Percentiles rank a stretch among this genome's conserved stretches.
Conservation (phyloP, 2,329 filamentous ascomycete species). For the Tolypocladium capitatum region DNA sequence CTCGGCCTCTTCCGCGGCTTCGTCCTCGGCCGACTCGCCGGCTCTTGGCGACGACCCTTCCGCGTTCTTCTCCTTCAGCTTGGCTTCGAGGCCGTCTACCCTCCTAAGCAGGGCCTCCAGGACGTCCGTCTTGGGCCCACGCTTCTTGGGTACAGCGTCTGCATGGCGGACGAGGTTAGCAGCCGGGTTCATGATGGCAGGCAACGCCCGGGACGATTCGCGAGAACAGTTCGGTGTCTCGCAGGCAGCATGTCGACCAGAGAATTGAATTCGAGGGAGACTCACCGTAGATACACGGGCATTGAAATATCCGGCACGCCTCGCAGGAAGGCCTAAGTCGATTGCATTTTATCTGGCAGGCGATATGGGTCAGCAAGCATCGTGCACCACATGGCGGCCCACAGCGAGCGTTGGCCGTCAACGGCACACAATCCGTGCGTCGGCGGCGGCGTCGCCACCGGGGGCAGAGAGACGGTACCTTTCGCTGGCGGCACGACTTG, state of each 20-base stretch:
- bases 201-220: too few species aligned
- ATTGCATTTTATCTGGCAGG: constrained; percentile 75
- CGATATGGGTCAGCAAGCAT: not conserved
- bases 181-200: not conserved
- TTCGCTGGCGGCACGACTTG: constrained; percentile 85
- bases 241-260: not conserved
- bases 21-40: not conserved
- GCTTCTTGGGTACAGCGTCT: constrained; percentile 84
- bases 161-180: constrained; percentile 1
- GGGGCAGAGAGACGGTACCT: constrained; percentile 39
- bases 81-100: constrained; percentile 73
- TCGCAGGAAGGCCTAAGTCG: constrained; percentile 73
- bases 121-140: constrained; percentile 82
- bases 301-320: constrained; percentile 81
- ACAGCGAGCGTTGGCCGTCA: too few species aligned
- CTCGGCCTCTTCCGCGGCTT: not conserved
- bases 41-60: constrained; percentile 8
- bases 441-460: not conserved
- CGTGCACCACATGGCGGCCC: too few species aligned
- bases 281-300: constrained; percentile 76
- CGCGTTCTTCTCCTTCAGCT: constrained; percentile 55
- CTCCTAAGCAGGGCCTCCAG: constrained; percentile 72
- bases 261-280: constrained; percentile 1
- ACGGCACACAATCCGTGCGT: not conserved
- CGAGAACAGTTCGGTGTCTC: not conserved